Evolutionary conservation across 2,329 filamentous ascomycete genomes (phyloP), one percentile per base, ranked within the genome.

Genomic region (Ophiocordyceps camponoti-floridani): DNA sequence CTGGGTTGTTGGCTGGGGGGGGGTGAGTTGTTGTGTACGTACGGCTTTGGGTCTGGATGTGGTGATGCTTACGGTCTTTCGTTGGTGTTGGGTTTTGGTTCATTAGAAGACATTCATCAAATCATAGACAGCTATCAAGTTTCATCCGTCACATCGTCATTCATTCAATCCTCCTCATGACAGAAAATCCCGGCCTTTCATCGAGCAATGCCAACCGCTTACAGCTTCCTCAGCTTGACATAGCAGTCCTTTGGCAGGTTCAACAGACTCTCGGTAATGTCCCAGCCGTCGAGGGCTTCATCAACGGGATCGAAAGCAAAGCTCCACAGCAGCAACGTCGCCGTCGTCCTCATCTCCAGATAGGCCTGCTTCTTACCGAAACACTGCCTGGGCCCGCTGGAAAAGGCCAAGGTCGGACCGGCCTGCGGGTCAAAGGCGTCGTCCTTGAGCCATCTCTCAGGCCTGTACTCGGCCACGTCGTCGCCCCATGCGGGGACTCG

Each of bases 341-440:
- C 51, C 41, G 60, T 47, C n/a, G 62, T 57, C 31, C 55, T 52
- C 48, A 67, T 31, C 48, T 62, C 53, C 35, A 63, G 38, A 31
- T 61, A 54, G 1, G 60, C 64, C 47, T 66, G 47, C 48, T 51
- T 57, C 45, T 55, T 56, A 0, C 64, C 64, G 42, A 58, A 66
- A 44, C 64, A 67, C 1, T 58, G 58, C 2, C 64, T 50, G 3
- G 57, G 54, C 0, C 64, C 64, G 6, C 55, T 41, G 0, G 61
- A 59, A 48, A 67, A 67, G 0, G 57, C 51, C 23, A 64, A 49
- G 12, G 47, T 53, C 0, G 62, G 63, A 0, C 62, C 63, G 1
- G 62, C 59, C 41, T 53, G 47, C 1, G 54, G 44, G 40, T 61
- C 56, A 37, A 61, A 64, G 14, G 52, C 51, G 27, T 40, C 49